Evolutionary conservation across 352 stramenopile species (phyloP).

Genomic region (Globisporangium lucens): DNA sequence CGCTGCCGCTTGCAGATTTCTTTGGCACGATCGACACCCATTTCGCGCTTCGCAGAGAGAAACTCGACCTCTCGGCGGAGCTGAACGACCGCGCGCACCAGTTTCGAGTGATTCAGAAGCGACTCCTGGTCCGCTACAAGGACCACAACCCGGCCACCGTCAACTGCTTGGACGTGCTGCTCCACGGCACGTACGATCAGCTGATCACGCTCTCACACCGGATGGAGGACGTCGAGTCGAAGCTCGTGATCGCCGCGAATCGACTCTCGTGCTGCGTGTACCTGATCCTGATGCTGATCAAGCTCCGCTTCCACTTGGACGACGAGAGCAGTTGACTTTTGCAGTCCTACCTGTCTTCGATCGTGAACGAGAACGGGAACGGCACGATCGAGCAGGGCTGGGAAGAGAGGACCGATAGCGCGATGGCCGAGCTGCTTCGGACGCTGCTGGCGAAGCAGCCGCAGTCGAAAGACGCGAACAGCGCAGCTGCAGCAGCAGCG

Average conservation of each 20-base stretch:
- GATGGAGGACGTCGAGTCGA: slow-evolving; percentile 60
- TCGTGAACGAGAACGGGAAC: slow-evolving; percentile 50
- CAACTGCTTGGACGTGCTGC: slow-evolving; percentile 78
- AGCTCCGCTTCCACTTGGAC: slow-evolving; percentile 76
- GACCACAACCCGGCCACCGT: slow-evolving; percentile 81
- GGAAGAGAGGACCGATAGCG: slow-evolving; percentile 83
- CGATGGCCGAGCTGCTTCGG: slow-evolving; percentile 84
- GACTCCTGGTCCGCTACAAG: slow-evolving; percentile 88
- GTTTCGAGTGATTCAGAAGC: slow-evolving; percentile 89
- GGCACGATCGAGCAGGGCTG: slow-evolving; percentile 64
- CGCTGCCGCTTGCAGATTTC: slow-evolving; percentile 82
- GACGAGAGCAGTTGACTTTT: slow-evolving; percentile 60
- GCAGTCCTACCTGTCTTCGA: slow-evolving; percentile 61
- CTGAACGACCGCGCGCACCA: slow-evolving; percentile 86
- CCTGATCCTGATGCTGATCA: slow-evolving; percentile 81
- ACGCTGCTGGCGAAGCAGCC: slow-evolving; percentile 69
- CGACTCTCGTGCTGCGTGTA: slow-evolving; percentile 70
- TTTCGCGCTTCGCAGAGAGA: slow-evolving; percentile 66
- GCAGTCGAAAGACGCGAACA: slow-evolving; percentile 27
- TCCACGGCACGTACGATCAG: slow-evolving; percentile 85
- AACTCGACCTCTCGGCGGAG: slow-evolving; percentile 53
- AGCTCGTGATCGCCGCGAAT: slow-evolving; percentile 54
- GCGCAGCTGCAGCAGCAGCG: slow-evolving; percentile 10
- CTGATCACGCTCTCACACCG: slow-evolving; percentile 66
- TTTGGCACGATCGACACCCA: slow-evolving; percentile 87